Base-by-base conservation (phyloP, 1,139 yeast genomes). In the Kodamaea sp. region DNA sequence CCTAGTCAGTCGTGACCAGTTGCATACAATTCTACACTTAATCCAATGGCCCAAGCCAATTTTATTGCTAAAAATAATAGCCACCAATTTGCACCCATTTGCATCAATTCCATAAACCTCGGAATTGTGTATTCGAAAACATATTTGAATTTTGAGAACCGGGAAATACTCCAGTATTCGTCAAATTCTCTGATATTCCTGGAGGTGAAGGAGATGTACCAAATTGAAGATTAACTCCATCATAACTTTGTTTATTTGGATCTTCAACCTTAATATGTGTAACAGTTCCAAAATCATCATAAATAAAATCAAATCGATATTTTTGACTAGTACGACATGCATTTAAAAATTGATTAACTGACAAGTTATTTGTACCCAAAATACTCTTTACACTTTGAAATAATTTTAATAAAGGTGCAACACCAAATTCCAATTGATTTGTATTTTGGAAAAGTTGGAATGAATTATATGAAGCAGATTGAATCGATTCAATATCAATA, bases 211-310 rank as follows among this genome's bases (percentile, higher is more conserved):
- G n/a, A 26, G 28, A 26, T 10, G 28, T 26, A 26, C n/a, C 10
- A 4, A 26, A 26, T 9, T 11, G 30, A 15, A n/a, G 30, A 27
- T 24, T 22, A n/a, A 20, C 11, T 27, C 36, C 35, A 10, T 2
- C 29, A n/a, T n/a, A n/a, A n/a, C n/a, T n/a, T 24, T 24, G n/a
- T 23, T 23, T 22, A 24, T 24, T 27, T 23, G 31, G 29, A 6
- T 48, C 46, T 4, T 46, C 49, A 22, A 65, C 62, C 44, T 70
- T 69, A 35, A 72, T 60, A 45, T 69, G 75, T 9, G 71, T 67
- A 2, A 74, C 75, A 8, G 64, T 65, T 2, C 78, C 78, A 40
- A 62, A 60, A 35, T 73, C 77, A 48, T 75, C 80, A 49, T 70
- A 72, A 27, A 69, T 54, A 35, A 73, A 56, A 29, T 73, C 78